Base-by-base conservation (phyloP, 495 filamentous ascomycete genomes). In the Apiosordaria backusii region DNA sequence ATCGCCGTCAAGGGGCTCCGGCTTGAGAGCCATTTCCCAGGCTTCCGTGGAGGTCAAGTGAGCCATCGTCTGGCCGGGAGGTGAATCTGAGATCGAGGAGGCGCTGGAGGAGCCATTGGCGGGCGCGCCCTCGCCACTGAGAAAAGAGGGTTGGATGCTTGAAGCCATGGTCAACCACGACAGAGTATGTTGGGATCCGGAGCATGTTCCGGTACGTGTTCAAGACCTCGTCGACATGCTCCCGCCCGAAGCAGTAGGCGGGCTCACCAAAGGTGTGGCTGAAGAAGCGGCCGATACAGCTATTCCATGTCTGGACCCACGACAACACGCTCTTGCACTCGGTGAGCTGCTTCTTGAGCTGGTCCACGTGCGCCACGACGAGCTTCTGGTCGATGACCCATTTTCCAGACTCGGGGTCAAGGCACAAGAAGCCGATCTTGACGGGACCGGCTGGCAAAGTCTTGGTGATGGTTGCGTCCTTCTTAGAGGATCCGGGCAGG, bases 291-390 rank as follows among this genome's bases (percentile, higher is more conserved):
- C 78, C 82, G 23, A 87, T 85, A 72, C 86, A 90, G 68, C 76
- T 82, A 70, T 90, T 89, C 82, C 86, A 90, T 1, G 84, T 86
- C 57, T 88, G 82, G 13, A 89, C 80, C 87, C 87, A 91, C 10
- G 83, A 76, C 60, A 91, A 83, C 21, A 90, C 76, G 63, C 82
- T 87, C 58, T 78, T 80, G 64, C 75, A 78, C 57, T 80, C 81
- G 18, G 72, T 70, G 22, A 91, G 83, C 70, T 90, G 74, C 16
- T 75, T 84, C 59, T 80, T 77, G 4, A 90, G 82, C 70, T 90
- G 86, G 23, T 79, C 70, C n/a, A 89, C 84, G 62, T 90, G 89
- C 1, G 77, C 70, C 40, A 84, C 79, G 19, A 91, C 86, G 65
- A 85, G 80, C 23, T 77, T 71, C 70, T 87, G 86, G 65, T 91